Base-by-base conservation (phyloP, 2,329 filamentous ascomycete species). In the Allantophomopsis cytisporea region DNA sequence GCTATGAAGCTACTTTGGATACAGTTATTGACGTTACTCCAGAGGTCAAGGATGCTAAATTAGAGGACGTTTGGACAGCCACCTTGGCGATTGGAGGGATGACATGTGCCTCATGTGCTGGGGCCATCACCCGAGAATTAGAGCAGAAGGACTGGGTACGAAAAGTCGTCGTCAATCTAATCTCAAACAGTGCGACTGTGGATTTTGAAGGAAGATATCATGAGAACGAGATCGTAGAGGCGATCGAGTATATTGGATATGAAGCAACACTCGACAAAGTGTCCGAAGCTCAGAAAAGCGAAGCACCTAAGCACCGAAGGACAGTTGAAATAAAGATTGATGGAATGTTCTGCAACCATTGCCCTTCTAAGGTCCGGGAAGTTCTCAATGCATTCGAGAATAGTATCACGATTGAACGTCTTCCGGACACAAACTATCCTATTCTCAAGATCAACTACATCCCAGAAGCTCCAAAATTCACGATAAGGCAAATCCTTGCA, bases 331-430 rank as follows among this genome's bases (percentile, higher is more conserved):
- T 88, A 41, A 60, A 59, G 31, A 64, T 89, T 37, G 69, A 81
- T 37, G 83, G 83, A 37, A 78, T 88, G 61, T 85, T 82, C 57
- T 88, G 83, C 57, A 65, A 71, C 12, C 75, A 83, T 50, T 88
- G 83, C 48, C 78, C 81, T 1, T 62, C 65, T 4, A 65, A 73
- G 20, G 69, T 84, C 21, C 54, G 62, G 14, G 63, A 62, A 30
- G 70, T 65, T 2, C 57, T 86, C 12, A 60, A 60, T 5, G 63
- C 67, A 2, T 73, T 80, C 47, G 62, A 63, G 7, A 61, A 62
- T 6, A 52, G 60, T 12, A 52, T 60, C 2, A 59, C 65, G 4
- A 60, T 87, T 12, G 55, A 76, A 31, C 62, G 63, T 20, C 58
- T 63, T 14, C 69, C 76, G 2, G 76, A 76, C 1, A 59, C 73